phyloP scores from a whole-genome alignment of 129 eudicot species.

The Ambrosia trifida region DNA sequence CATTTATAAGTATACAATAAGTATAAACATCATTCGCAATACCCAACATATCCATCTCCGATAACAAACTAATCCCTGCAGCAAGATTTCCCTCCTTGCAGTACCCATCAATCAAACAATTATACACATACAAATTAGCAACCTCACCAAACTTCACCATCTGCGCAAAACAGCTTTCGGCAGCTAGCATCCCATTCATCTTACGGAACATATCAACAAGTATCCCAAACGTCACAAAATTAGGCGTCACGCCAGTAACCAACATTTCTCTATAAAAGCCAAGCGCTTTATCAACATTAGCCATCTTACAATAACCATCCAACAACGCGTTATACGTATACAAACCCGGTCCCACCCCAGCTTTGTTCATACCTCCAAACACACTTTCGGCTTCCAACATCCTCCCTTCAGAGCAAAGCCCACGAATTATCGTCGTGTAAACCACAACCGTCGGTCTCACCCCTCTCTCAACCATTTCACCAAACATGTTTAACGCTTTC shows the following conservation, averaged over 20 bases:
- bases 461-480: conserved; percentile 63
- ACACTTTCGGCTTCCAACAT: conserved; percentile 60
- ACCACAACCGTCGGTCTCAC: conserved; percentile 62
- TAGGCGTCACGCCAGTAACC: conserved; percentile 47
- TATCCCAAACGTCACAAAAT: conserved; percentile 65
- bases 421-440: conserved; percentile 68
- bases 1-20: conserved; percentile 63
- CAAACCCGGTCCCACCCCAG: conserved; percentile 52
- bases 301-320: conserved; percentile 77
- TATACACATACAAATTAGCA: conserved; percentile 64
- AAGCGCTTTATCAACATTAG: conserved; percentile 42
- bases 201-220: conserved; percentile 55
- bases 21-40: conserved; percentile 63
- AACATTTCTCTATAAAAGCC: conserved; percentile 57
- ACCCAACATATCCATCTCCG: conserved; percentile 60
- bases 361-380: conserved; percentile 53
- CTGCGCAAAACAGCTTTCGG: conserved; percentile 51
- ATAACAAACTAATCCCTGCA: conserved; percentile 40
- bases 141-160: conserved; percentile 63
- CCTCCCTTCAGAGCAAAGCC: conserved; percentile 56
- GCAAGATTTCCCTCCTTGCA: conserved; percentile 56
- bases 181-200: conserved; percentile 47
- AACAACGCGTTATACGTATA: conserved; percentile 65
- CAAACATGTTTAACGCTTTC: conserved; percentile 48
- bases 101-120: conserved; percentile 68